Conservation (phyloP, 2,329 filamentous ascomycete species). For the Arthroderma sp. region DNA sequence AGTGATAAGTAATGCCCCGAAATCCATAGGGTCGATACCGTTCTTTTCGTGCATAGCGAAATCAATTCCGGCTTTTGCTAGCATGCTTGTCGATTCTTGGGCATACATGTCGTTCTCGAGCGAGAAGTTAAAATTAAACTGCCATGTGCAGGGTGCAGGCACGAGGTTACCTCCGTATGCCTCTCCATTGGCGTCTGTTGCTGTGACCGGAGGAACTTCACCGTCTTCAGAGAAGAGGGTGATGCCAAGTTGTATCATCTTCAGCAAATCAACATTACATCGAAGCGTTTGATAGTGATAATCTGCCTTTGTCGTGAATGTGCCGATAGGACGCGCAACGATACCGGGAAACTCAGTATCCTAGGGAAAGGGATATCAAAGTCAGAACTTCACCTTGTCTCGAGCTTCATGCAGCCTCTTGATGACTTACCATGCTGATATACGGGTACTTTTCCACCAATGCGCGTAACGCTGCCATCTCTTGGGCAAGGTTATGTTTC, state of each 20-base stretch:
- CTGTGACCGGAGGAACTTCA: conserved; percentile 64
- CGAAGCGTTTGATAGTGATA: conserved; percentile 98
- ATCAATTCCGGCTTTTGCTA: conserved; percentile 85
- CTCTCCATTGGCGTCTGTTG: conserved; percentile 38
- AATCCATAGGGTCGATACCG: conserved; percentile 80
- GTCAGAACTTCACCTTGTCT: conserved; percentile 4
- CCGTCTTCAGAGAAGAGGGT: conserved; percentile 86
- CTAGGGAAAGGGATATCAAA: conserved; percentile 32
- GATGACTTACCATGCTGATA: conserved; percentile 76
- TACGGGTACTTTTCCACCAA: conserved; percentile 86
- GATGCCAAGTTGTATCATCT: conserved; percentile 93
- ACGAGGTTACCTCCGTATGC: conserved; percentile 40
- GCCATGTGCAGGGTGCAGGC: conserved; percentile 80
- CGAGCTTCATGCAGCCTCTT: conserved; percentile 3
- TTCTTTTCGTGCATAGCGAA: conserved; percentile 72
- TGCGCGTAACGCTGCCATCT: conserved; percentile 72
- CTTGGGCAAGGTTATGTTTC: conserved; percentile 79
- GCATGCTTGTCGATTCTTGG: conserved; percentile 80
- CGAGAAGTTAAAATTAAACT: conserved; percentile 98
- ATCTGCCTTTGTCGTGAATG: conserved; percentile 87
- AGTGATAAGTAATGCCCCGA: conserved; percentile 78
- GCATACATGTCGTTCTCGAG: conserved; percentile 96
- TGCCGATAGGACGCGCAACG: conserved; percentile 86
- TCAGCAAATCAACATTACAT: conserved; percentile 92
- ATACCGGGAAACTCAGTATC: conserved; percentile 98